Evolutionary conservation across 208 protist genomes (phyloP), one percentile per base, ranked within the genome.

Genomic region (Leishmania lainsoni): DNA sequence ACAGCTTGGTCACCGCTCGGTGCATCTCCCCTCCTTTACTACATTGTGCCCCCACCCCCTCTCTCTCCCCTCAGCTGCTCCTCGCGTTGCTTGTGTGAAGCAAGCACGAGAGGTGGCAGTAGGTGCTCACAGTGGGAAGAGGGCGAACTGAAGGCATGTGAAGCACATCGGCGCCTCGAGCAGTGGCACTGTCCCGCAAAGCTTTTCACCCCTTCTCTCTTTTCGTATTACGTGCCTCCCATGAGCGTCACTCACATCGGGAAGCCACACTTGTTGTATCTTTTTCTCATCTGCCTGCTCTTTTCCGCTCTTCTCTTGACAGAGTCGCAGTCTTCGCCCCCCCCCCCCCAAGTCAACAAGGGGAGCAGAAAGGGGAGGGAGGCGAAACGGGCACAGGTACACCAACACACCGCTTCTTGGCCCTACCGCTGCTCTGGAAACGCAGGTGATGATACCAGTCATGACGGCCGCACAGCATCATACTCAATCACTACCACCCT

Each of bases 121-220:
- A 6, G 26, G 20, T n/a, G 35, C 29, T 29, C 29, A 20, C 48
- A 17, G 69, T 42, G 45, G 69, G 42, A 52, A 39, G 66, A 32
- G 29, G 22, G 8, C 2, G 69, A 52, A 39, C 35, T 17, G 29
- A 9, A 3, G 20, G 69, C 22, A 3, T 9, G 42, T 35, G 20
- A 22, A 8, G 9, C 69, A 73, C 69, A 51, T n/a, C 20, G 12
- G 9, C 42, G 10, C 66, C n/a, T n/a, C 32, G 39, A 49, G 20
- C 22, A 73, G 42, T 73, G 22, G 69, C 45, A 45, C 69, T 48
- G 29, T 73, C 20, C 35, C 45, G 26, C 22, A 32, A 3, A 3
- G 45, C 29, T 29, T 81, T 66, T 49, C 81, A 83, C 75, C 80
- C 81, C 59, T 68, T 70, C 81, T 29, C 81, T 29, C 42, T 48